These are phyloP conservation scores for Starmerella riodocensis DNA, from an alignment of 805 yeast species.

Conservation along the genomic window DNA sequence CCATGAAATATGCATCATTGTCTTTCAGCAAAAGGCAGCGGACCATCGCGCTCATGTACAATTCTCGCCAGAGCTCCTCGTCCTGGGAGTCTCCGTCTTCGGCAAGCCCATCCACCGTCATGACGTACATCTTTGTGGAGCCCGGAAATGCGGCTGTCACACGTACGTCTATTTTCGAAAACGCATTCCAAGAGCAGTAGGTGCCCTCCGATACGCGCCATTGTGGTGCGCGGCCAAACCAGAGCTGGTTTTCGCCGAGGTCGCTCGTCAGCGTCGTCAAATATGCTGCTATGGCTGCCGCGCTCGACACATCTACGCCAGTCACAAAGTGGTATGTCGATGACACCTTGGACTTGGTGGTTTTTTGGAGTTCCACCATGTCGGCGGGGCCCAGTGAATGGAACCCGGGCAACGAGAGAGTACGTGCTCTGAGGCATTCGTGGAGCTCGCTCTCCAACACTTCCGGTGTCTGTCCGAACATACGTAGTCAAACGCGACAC, in stretches of 20 bases:
- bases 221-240: conserved; percentile 51
- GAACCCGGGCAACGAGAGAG: conserved; percentile 32
- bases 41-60: conserved; percentile 57
- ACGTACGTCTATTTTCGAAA: conserved; percentile 60
- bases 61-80: conserved; percentile 32
- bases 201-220: conserved; percentile 34
- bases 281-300: conserved; percentile 45
- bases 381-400: conserved; percentile 66
- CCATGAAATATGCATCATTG: conserved; percentile 60
- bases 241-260: conserved; percentile 45
- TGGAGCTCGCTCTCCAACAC: conserved; percentile 36
- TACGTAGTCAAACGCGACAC: background rate
- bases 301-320: conserved; percentile 41
- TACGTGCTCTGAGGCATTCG: conserved; percentile 41
- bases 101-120: conserved; percentile 19
- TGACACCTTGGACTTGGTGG: conserved; percentile 33
- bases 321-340: conserved; percentile 44
- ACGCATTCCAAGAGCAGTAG: conserved; percentile 52
- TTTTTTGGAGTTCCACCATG: conserved; percentile 39
- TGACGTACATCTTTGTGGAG: conserved; percentile 29
- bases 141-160: conserved; percentile 49
- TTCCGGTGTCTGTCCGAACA: conserved; percentile 19
- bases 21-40: conserved; percentile 69
- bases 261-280: conserved; percentile 35
- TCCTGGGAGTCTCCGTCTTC: conserved; percentile 25